Evolutionary conservation across 2,329 filamentous ascomycete genomes (phyloP).

Genomic region (Nemania sp.): DNA sequence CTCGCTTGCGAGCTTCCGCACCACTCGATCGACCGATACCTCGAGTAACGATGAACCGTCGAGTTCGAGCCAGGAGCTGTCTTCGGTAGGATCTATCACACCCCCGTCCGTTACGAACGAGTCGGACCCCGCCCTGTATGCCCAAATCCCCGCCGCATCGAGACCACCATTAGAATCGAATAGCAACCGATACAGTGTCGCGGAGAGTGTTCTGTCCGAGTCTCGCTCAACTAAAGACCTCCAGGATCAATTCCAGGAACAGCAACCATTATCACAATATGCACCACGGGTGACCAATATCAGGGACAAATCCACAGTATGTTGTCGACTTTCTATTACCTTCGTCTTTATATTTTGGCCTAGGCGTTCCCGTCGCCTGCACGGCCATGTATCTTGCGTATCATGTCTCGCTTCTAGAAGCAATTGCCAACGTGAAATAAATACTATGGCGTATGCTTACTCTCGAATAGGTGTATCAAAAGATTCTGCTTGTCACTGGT

Average conservation of each 20-base stretch:
- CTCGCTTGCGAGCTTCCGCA: conserved; percentile 74
- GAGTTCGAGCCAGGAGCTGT: conserved; percentile 60
- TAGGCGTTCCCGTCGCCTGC: not conserved
- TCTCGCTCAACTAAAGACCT: conserved; percentile 48
- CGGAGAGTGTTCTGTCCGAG: conserved; percentile 64
- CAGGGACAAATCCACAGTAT: conserved; percentile 81
- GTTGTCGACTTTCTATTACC: conserved; percentile 39
- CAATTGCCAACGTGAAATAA: not conserved
- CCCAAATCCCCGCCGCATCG: conserved; percentile 57
- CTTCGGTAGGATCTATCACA: conserved; percentile 71
- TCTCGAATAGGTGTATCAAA: conserved; percentile 77
- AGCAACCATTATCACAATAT: conserved; percentile 72
- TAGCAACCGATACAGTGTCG: conserved; percentile 65
- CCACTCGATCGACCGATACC: conserved; percentile 63
- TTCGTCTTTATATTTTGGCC: conserved; percentile 8
- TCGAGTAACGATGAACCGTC: conserved; percentile 60
- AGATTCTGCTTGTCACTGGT: conserved; percentile 80
- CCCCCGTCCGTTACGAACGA: conserved; percentile 72
- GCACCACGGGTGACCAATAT: conserved; percentile 80
- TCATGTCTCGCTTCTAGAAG: not conserved
- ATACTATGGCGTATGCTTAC: conserved; percentile 16
- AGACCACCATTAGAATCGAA: conserved; percentile 41
- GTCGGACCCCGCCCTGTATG: conserved; percentile 66
- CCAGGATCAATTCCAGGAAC: conserved; percentile 50
- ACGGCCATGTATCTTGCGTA: not conserved